Evolutionary conservation across 345 rosid species (phyloP), one percentile per base, ranked within the genome.

Genomic region (Salix koriyanagi): DNA sequence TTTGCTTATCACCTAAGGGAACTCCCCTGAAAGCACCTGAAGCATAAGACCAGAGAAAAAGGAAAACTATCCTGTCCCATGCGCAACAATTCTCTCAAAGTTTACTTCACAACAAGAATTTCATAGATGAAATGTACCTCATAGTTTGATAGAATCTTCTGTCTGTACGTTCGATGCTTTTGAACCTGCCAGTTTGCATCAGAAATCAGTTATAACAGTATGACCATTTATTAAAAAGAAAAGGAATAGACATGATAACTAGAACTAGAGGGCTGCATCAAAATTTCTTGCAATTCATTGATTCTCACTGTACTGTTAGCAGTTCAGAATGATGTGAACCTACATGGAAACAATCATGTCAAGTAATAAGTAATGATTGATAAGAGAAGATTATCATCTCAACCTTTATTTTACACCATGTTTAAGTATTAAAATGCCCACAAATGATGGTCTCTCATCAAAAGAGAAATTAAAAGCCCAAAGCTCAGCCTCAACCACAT

Each of bases 91-190:
- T 56, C 9, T 56, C 62, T 56, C 28, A n/a, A 9, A n/a, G 9
- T 54, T 54, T 0, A 56, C 62, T 56, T n/a, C 62, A 10, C 11
- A n/a, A 8, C 23, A 56, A n/a, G 23, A 56, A 56, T 1, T 41
- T 56, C 62, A n/a, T 6, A 65, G 32, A 12, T 28, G 10, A 65
- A 37, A 70, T 54, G 13, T 69, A 79, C 82, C 85, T 83, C 71
- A 65, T 83, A 79, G 68, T 67, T 75, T 46, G 79, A 75, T 41
- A 72, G 56, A 61, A 83, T 83, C 74, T 46, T 69, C 67, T 79
- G 71, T 60, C 82, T 76, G 77, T 83, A 83, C 36, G 69, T 79
- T 44, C 74, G 76, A 23, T 76, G 85, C 77, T 73, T 83, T 62
- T 72, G 80, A 12, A 76, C 54, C 85, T 72, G 83, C 41, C 32